phyloP scores from a whole-genome alignment of 306 rosid genomes.

The Inga leiocalycina region DNA sequence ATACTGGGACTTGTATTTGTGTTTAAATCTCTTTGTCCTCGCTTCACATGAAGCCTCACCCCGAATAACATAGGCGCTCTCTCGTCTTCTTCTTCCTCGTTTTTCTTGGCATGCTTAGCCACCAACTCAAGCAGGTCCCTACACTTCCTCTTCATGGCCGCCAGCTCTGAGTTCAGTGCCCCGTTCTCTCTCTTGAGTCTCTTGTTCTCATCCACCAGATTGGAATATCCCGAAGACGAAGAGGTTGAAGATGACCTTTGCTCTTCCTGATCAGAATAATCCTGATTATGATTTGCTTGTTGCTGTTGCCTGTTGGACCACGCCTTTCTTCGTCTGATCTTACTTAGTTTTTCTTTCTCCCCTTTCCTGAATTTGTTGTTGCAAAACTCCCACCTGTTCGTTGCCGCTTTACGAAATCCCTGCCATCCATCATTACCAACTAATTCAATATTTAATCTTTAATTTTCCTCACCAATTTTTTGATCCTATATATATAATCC shows the following conservation, averaged over 20 bases:
- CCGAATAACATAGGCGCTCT: slow-evolving; percentile 88
- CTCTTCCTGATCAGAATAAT: slow-evolving; percentile 62
- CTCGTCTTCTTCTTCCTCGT: slow-evolving; percentile 35
- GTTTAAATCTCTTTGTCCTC: slow-evolving; percentile 63
- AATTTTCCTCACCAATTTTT: background rate
- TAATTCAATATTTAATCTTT: background rate
- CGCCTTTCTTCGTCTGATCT: slow-evolving; percentile 81
- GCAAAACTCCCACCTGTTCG: slow-evolving; percentile 91
- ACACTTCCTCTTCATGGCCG: slow-evolving; percentile 67
- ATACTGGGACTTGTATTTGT: slow-evolving; percentile 65
- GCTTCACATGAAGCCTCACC: slow-evolving; percentile 74
- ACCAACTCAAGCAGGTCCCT: slow-evolving; percentile 72
- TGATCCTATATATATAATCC: background rate
- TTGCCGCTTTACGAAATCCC: slow-evolving; percentile 89
- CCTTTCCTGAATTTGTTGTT: slow-evolving; percentile 78
- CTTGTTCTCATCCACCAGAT: slow-evolving; percentile 75
- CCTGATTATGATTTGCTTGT: slow-evolving; percentile 3
- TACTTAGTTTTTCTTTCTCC: slow-evolving; percentile 57
- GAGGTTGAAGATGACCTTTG: slow-evolving; percentile 81
- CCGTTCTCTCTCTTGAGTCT: slow-evolving; percentile 78
- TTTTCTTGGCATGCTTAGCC: slow-evolving; percentile 38
- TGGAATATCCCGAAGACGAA: slow-evolving; percentile 56
- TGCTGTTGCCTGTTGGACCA: slow-evolving; percentile 60
- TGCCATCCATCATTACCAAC: slow-evolving; percentile 4
- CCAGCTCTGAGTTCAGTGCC: slow-evolving; percentile 62